A percentile compares a stretch with the other conserved stretches of the same genome.
These are phyloP conservation scores for Ceratobasidium sp. DNA, from an alignment of 1,284 basidiomycete genomes.

Conservation along the genomic window DNA sequence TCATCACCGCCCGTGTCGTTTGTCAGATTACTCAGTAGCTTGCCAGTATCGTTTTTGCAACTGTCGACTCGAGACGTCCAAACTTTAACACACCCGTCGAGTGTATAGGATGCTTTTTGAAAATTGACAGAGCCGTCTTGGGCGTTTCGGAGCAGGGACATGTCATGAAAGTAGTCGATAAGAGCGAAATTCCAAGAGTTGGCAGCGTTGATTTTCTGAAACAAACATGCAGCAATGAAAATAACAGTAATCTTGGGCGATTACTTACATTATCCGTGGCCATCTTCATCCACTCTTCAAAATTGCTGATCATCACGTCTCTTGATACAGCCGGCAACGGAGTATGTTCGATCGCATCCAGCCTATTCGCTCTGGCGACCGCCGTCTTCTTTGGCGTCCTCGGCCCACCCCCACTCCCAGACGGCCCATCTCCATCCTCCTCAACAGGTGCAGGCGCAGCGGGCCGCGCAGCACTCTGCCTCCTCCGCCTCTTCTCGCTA, in stretches of 20 bases:
- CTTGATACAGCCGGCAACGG: conserved; percentile 69
- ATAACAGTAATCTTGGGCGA: neutral
- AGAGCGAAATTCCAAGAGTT: conserved; percentile 99
- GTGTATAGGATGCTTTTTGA: conserved; percentile 95
- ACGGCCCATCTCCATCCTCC: conserved; percentile 49
- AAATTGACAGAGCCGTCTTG: conserved; percentile 97
- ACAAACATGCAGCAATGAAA: neutral
- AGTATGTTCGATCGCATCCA: conserved; percentile 69
- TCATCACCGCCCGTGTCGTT: conserved; percentile 63
- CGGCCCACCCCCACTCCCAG: conserved; percentile 48
- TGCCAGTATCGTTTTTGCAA: conserved; percentile 96
- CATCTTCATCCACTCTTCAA: conserved; percentile 99
- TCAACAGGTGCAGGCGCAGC: conserved; percentile 60
- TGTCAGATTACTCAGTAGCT: conserved; percentile 91
- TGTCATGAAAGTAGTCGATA: conserved; percentile 99
- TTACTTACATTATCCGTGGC: conserved; percentile 93
- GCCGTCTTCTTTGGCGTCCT: conserved; percentile 54
- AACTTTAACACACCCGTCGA: conserved; percentile 99
- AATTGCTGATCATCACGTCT: conserved; percentile 88
- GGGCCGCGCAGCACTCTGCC: conserved; percentile 74
- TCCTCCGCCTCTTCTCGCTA: conserved; percentile 77
- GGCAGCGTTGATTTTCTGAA: conserved; percentile 96
- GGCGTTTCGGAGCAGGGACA: conserved; percentile 93
- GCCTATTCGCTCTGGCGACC: conserved; percentile 55
- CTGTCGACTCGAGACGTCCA: conserved; percentile 99